Evolutionary conservation across 495 filamentous ascomycete genomes (phyloP), one percentile per base, ranked within the genome.

Genomic region (Immersiella caudata): DNA sequence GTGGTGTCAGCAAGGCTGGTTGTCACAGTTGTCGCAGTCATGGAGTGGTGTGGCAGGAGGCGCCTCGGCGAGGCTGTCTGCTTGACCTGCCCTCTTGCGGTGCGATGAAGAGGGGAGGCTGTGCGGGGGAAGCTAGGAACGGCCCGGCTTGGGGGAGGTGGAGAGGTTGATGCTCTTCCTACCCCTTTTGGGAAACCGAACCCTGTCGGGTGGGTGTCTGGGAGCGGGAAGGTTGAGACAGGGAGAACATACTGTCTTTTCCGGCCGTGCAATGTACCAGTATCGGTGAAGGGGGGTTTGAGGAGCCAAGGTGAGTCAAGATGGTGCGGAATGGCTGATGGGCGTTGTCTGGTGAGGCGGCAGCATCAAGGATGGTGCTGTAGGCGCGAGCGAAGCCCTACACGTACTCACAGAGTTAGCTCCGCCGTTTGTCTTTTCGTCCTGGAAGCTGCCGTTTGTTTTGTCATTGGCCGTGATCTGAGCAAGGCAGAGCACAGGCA

Each of bases 361-460:
- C 79, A 11, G 74, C 73, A 18, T 60, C 70, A 8, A 88, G 75
- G 52, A 88, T 86, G 22, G 79, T 79, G 35, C 62, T 62, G 68
- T 89, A 90, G 59, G 86, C 85, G 58, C 76, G 76, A 20, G 85
- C 78, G 60, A 87, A 88, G 7, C 84, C 86, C 62, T 78, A 71
- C 33, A 46, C 33, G 33, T 46, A 46, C 40, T 46, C 35, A 25
- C 8, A 8, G 29, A 33, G 29, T 46, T 14, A 46, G 35, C 24
- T 20, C 50, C 24, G 6, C 24, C 25, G 46, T 54, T 64, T 52
- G 14, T 33, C 29, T 46, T 64, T 22, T 52, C 46, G 18, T 14
- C 25, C 16, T 25, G 3, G 4, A 33, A 33, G 29, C 7, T 55
- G 49, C 49, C 22, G 24, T 65, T 21, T 36, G 1, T 16, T 60